Conservation (phyloP, 306 rosid genomes). For the Lathyrus aphaca region DNA sequence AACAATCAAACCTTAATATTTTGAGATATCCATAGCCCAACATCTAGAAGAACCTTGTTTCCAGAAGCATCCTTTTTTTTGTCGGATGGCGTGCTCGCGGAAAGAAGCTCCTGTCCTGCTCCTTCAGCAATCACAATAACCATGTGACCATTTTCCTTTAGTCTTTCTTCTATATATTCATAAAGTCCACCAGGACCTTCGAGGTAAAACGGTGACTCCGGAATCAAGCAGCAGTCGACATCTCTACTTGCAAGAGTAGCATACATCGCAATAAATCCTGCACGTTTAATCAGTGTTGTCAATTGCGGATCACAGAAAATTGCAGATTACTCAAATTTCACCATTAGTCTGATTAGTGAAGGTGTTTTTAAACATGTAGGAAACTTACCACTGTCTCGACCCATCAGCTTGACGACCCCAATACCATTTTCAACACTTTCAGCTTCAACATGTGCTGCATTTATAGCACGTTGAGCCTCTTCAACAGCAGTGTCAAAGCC, state of each 20-base stretch:
- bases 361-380: slow-evolving; percentile 1
- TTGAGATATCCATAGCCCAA: slow-evolving; percentile 88
- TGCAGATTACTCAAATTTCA: background rate
- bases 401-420: slow-evolving; percentile 96
- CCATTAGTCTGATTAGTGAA: background rate
- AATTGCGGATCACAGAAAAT: background rate
- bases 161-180: slow-evolving; percentile 71
- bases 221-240: slow-evolving; percentile 96
- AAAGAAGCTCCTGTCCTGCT: slow-evolving; percentile 88
- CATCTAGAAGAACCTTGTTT: slow-evolving; percentile 89
- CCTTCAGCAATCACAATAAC: slow-evolving; percentile 98
- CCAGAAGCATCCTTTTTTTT: slow-evolving; percentile 82
- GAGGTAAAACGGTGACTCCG: slow-evolving; percentile 91
- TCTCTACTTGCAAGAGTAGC: slow-evolving; percentile 98
- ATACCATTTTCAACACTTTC: slow-evolving; percentile 86
- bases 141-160: slow-evolving; percentile 89
- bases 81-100: slow-evolving; percentile 55
- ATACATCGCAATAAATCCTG: slow-evolving; percentile 95
- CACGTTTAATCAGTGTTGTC: slow-evolving; percentile 1
- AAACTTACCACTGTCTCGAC: slow-evolving; percentile 84
- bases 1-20: slow-evolving; percentile 63
- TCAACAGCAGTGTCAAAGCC: slow-evolving; percentile 99
- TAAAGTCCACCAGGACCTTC: slow-evolving; percentile 94
- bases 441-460: slow-evolving; percentile 98
- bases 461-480: slow-evolving; percentile 99